phyloP scores from a whole-genome alignment of 441 rosid genomes.

The Arabidopsis lyrata region DNA sequence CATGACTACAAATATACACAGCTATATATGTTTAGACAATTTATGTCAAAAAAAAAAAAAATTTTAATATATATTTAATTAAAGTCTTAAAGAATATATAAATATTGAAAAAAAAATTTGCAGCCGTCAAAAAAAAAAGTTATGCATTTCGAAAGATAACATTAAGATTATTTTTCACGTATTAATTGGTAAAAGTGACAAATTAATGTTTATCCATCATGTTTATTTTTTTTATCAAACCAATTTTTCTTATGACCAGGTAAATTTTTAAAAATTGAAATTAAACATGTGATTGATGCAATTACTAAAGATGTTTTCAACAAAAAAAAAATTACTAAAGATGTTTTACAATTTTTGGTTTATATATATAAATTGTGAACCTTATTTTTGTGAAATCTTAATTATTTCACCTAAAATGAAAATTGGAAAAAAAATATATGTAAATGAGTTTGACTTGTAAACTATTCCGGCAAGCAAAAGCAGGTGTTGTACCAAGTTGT shows the following conservation, averaged over 20 bases:
- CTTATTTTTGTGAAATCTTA: background rate
- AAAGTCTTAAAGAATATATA: no score
- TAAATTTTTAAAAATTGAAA: no score
- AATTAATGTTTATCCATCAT: background rate
- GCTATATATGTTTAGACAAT: background rate
- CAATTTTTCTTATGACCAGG: no score
- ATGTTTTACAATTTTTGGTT: background rate
- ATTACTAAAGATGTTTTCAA: background rate
- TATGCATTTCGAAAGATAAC: no score
- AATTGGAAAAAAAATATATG: background rate
- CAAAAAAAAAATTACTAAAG: no score
- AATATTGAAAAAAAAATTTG: no score
- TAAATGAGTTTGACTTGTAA: conserved; percentile 1
- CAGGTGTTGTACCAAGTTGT: conserved; percentile 5
- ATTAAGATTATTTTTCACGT: no score
- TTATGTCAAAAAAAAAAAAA: no score
- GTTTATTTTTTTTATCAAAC: background rate
- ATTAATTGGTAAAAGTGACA: background rate
- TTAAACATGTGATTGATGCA: no score
- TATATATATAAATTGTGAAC: background rate
- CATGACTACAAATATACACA: background rate
- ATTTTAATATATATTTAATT: no score
- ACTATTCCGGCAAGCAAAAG: no score
- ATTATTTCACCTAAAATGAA: background rate
- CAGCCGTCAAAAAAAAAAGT: no score